These are phyloP conservation scores for Lactifluus hygrophoroides DNA, from an alignment of 768 basidiomycete genomes.

Conservation along the genomic window DNA sequence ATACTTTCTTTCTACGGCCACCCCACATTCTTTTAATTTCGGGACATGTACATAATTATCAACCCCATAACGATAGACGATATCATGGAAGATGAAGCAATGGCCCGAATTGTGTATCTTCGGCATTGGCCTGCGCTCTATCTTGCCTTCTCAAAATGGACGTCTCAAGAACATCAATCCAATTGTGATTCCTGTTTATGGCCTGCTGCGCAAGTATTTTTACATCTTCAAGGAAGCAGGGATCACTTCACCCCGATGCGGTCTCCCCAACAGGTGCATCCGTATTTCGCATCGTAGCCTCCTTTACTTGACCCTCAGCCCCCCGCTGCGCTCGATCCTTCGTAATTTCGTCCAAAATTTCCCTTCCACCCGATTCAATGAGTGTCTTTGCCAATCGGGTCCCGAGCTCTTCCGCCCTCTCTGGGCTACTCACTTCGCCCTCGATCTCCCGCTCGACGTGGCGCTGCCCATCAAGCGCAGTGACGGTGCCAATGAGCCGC, in stretches of 20 bases:
- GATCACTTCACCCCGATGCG: not conserved
- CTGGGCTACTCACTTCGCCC: constrained; percentile 39
- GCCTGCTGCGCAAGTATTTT: too few relatives aligned
- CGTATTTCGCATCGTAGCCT: constrained; percentile 23
- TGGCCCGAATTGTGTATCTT: not conserved
- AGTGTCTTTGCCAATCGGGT: constrained; percentile 53
- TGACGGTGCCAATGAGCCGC: constrained; percentile 73
- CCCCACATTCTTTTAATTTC: not conserved
- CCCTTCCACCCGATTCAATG: constrained; percentile 61
- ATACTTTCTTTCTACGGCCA: not conserved
- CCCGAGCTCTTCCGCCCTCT: constrained; percentile 66
- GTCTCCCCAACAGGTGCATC: constrained; percentile 17
- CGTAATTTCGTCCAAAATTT: constrained; percentile 81
- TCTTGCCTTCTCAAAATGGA: not conserved
- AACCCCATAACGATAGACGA: not conserved
- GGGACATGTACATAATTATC: not conserved
- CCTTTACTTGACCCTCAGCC: too few relatives aligned
- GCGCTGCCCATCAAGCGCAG: constrained; percentile 61
- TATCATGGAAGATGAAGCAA: not conserved
- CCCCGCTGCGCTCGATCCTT: constrained; percentile 49
- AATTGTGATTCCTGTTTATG: too few relatives aligned
- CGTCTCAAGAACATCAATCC: too few relatives aligned
- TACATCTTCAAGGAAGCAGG: too few relatives aligned
- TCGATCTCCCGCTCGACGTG: constrained; percentile 63
- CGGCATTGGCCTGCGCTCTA: not conserved